phyloP scores from a whole-genome alignment of 2,329 filamentous ascomycete species.

The Pyrenochaeta sp. region DNA sequence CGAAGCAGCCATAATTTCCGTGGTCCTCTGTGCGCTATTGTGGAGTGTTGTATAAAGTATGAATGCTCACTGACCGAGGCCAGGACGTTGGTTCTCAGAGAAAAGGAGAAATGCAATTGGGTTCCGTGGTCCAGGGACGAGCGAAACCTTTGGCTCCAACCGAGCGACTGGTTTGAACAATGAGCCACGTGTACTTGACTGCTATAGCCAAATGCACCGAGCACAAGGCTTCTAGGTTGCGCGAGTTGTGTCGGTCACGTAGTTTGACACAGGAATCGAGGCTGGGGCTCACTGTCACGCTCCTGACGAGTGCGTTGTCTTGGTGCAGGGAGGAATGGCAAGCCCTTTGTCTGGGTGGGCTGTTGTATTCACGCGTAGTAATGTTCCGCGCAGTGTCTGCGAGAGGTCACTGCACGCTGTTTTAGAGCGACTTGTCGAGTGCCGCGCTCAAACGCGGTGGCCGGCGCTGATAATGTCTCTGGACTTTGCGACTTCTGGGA shows the following conservation, averaged over 20 bases:
- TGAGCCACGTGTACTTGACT: slow-evolving; percentile 2
- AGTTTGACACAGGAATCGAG: not conserved
- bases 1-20: too few relatives aligned
- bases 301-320: not conserved
- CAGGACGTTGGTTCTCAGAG: too few relatives aligned
- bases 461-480: slow-evolving; percentile 29
- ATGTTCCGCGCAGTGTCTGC: not conserved
- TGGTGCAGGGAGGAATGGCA: not conserved
- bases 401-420: not conserved
- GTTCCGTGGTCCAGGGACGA: not conserved
- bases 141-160: not conserved
- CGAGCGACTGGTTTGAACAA: slow-evolving; percentile 2
- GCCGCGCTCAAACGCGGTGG: slow-evolving; percentile 30
- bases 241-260: not conserved
- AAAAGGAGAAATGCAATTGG: not conserved
- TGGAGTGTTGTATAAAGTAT: not conserved
- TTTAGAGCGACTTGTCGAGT: not conserved
- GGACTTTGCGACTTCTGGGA: slow-evolving; percentile 33
- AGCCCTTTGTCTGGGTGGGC: not conserved
- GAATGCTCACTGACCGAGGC: too few relatives aligned
- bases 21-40: not conserved
- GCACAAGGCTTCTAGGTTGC: not conserved
- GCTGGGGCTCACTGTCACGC: not conserved
- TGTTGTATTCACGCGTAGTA: not conserved
- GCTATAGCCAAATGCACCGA: not conserved